These are phyloP conservation scores for Boletus barrowsii DNA, from an alignment of 768 basidiomycete genomes.

Conservation along the genomic window DNA sequence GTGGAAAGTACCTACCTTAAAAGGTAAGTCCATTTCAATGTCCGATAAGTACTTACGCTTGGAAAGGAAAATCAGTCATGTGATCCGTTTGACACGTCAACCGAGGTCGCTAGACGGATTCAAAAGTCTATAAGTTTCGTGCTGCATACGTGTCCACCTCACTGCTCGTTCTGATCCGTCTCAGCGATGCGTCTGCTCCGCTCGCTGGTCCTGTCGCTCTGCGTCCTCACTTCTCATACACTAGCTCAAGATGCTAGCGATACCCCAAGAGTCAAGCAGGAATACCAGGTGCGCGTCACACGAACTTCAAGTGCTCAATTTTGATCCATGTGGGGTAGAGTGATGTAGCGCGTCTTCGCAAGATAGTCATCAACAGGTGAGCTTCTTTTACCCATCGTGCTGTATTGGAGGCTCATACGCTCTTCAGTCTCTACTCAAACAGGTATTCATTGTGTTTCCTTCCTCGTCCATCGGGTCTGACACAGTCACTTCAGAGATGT, in stretches of 20 bases:
- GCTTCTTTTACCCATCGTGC: conserved; percentile 4
- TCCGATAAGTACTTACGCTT: too few species aligned
- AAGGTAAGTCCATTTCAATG: too few species aligned
- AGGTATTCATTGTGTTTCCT: conserved; percentile 40
- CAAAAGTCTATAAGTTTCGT: not conserved
- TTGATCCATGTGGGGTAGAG: conserved; percentile 43
- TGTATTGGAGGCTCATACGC: conserved; percentile 7
- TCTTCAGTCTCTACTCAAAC: conserved; percentile 74
- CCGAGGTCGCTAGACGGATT: not conserved
- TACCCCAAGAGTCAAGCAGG: conserved; percentile 53
- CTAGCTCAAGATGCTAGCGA: conserved; percentile 47
- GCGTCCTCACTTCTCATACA: conserved; percentile 42
- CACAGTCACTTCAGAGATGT: conserved; percentile 53
- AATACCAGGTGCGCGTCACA: conserved; percentile 58
- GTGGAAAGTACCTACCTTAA: too few species aligned
- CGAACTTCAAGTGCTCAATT: not conserved
- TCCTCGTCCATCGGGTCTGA: conserved; percentile 1
- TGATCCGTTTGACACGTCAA: conserved; percentile 53
- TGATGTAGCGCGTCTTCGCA: conserved; percentile 88
- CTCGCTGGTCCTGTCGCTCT: conserved; percentile 47
- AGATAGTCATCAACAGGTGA: conserved; percentile 89
- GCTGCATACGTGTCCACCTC: not conserved
- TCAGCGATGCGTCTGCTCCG: conserved; percentile 56
- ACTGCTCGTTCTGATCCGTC: not conserved
- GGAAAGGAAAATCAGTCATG: conserved; percentile 27